Evolutionary conservation across 2,329 filamentous ascomycete genomes (phyloP), one percentile per base, ranked within the genome.

Genomic region (Scleromitrula shiraiana): DNA sequence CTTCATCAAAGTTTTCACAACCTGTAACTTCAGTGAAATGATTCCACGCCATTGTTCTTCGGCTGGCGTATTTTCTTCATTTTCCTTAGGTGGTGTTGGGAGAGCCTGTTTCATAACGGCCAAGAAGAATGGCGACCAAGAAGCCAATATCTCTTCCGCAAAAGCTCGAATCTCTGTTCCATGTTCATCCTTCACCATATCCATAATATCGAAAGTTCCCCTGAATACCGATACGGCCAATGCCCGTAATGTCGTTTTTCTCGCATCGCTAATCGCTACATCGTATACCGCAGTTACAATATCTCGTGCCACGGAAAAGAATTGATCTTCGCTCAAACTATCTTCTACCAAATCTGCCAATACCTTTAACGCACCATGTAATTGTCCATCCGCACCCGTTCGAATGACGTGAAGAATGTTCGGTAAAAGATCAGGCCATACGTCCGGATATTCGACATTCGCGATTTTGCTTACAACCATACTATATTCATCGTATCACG

Each of bases 141-240:
- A 78, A 57, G 75, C 76, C 41, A 97, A 74, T 0, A 88, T 81
- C 62, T 95, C 85, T 52, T 95, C 88, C 45, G 91, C 89, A 65
- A 98, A 98, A 1, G 75, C 76, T 67, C 88, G 93, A 52, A 97
- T 88, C 47, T 87, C 87, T 50, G 77, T 76, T 61, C 87, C 86
- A 68, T 97, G 87, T 58, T 95, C 88, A 57, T 95, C 90, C 73
- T 95, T 85, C 56, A 97, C 86, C 79, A 96, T 95, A 68, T 97
- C 89, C 70, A 98, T 79, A 49, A 93, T 87, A 64, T 97, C 89
- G 65, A 98, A 95, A 68, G 88, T 95, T 41, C 82, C 82, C 49
- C 88, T 80, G 73, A 97, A 95, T 50, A 96, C 87, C 33, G 85
- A 88, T 35, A 97, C 84, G 32, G 93, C 87, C 57, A 97, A 73